Evolutionary conservation across 139 green algal genomes (phyloP), one percentile per base, ranked within the genome.

Genomic region (Zygnema circumcarinatum): DNA sequence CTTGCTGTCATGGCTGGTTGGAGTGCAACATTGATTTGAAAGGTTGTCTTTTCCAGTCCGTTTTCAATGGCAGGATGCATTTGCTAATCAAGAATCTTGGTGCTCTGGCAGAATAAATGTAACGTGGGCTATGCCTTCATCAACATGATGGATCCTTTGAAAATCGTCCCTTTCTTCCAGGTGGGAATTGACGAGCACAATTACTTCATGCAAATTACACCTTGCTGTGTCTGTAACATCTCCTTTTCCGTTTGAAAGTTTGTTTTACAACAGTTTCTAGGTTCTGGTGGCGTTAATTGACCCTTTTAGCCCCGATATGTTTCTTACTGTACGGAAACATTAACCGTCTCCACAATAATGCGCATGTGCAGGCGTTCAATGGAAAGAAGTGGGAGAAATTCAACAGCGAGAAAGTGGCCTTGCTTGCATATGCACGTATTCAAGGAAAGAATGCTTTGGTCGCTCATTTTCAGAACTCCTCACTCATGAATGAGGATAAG

Each of bases 111-210:
- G 93, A 99, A 99, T 92, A 97, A 98, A 92, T 99, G 97, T 95
- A 99, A 99, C 89, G 97, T 99, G 7, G 97, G 97, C 53, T 99
- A 99, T 83, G 97, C 96, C 1, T 99, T 99, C 91, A 98, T 99
- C 94, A 99, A 99, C 92, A 95, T 99, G 94, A 93, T 94, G 31
- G 62, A 84, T 52, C 94, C 95, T 1, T 56, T 90, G 69, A 91
- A 95, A 92, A 98, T 99, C 83, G 87, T 96, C 16, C 90, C 93
- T 0, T 90, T 99, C 31, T 93, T 95, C 29, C 93, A 97, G 86
- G 86, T 88, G 74, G 29, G 36, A 2, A 11, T 78, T 78, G n/a
- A n/a, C 2, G 67, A 86, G 42, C 39, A 31, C 21, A n/a, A n/a
- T 52, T 79, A 39, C 76, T 16, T 72, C 56, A 72, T n/a, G n/a